Evolutionary conservation across 768 basidiomycete species (phyloP).

Genomic region (Hypsizygus marmoreus): DNA sequence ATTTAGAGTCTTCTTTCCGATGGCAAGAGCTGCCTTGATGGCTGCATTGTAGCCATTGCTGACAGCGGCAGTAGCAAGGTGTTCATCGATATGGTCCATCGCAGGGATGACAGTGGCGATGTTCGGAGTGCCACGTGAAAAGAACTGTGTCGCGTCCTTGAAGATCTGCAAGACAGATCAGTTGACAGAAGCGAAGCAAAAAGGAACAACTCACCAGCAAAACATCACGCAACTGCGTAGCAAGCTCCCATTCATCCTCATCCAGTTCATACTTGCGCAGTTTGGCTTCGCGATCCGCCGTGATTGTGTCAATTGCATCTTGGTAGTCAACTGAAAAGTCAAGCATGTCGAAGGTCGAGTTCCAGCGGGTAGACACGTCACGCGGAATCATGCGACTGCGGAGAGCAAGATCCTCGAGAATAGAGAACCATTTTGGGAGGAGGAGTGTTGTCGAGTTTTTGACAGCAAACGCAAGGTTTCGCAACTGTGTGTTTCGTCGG

Average conservation of each 20-base stretch:
- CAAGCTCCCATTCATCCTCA: constrained; percentile 28
- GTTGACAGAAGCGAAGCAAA: background rate
- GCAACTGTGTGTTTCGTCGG: constrained; percentile 16
- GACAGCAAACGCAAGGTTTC: constrained; percentile 12
- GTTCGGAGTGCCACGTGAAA: constrained; percentile 25
- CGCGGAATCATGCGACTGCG: constrained; percentile 25
- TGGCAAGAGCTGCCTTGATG: constrained; percentile 17
- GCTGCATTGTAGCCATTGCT: constrained; percentile 7
- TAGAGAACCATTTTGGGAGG: constrained; percentile 29
- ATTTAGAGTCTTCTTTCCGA: constrained; percentile 27
- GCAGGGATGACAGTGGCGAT: constrained; percentile 36
- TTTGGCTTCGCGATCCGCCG: constrained; percentile 10
- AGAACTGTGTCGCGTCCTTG: constrained; percentile 33
- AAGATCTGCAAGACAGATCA: constrained; percentile 22
- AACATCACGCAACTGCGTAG: constrained; percentile 22
- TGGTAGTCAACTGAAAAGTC: constrained; percentile 25
- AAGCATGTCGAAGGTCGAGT: constrained; percentile 36
- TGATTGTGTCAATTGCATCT: constrained; percentile 21
- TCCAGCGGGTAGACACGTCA: constrained; percentile 35
- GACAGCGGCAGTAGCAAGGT: constrained; percentile 1
- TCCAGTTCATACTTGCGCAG: constrained; percentile 20
- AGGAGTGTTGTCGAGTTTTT: constrained; percentile 30
- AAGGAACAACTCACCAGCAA: constrained; percentile 22
- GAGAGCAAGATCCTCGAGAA: constrained; percentile 14
- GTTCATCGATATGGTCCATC: constrained; percentile 35